Base-by-base conservation (phyloP, 176 grass and related monocot species). In the Melocanna baccifera region DNA sequence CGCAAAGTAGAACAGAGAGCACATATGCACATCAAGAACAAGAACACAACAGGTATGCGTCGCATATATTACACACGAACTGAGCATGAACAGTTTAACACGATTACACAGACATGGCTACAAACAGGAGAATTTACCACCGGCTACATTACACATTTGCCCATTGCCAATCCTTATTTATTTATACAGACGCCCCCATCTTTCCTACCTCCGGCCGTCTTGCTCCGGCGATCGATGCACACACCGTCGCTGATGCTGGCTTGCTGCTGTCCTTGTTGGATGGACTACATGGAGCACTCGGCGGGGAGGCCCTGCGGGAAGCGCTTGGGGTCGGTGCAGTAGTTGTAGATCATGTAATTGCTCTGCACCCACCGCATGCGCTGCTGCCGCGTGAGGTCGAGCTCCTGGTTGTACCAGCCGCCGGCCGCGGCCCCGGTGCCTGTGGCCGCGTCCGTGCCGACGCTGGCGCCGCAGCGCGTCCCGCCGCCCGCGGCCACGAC, bases 341-440 rank as follows among this genome's bases (percentile, higher is more conserved):
- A 97, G 79, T 97, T 94, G 80, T 97, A 97, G 81, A 97, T 92
- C 94, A 97, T 92, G 80, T 97, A 97, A 46, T 85, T 92, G 7
- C 71, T 80, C 88, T 97, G 94, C 71, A 92, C 92, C 92, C 68
- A 87, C n/a, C 56, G 70, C 94, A 97, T 97, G 29, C 92, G 89
- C 53, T 63, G 76, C 75, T 87, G 86, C 84, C 86, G 85, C 3
- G 80, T 91, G 13, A 85, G 89, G 67, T 97, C 94, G 18, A 97
- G 87, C 79, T 97, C 90, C 81, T 97, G 94, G 77, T 92, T 87
- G 89, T 88, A 97, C 94, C 94, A 94, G 34, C 66, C 86, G 40
- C 88, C 85, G 23, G 73, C 19, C 14, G 28, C 37, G 6, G 83
- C 86, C 25, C 80, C 88, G 11, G 63, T 3, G 46, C 85, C 84